Conservation (phyloP, 305 asterid genomes). For the Withania somnifera region DNA sequence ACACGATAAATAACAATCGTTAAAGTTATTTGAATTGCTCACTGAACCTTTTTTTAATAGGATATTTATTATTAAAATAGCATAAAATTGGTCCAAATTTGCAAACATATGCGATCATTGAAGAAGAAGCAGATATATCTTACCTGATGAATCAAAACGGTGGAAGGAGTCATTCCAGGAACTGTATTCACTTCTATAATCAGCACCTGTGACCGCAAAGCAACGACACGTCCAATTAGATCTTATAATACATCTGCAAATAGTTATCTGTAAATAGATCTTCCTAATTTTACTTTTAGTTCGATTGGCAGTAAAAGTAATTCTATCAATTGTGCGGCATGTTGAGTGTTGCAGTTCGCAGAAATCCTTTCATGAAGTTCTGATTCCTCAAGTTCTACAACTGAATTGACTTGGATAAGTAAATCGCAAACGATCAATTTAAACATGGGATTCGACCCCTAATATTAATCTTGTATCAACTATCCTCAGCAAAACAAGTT, state of each 20-base stretch:
- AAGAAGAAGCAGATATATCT: slow-evolving; percentile 2
- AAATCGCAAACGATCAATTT: background rate
- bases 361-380: background rate
- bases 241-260: background rate
- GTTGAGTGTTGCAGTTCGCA: background rate
- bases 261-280: background rate
- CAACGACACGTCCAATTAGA: background rate
- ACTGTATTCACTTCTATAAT: slow-evolving; percentile 82
- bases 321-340: background rate
- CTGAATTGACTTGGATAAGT: background rate
- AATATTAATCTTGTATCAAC: background rate
- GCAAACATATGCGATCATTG: background rate
- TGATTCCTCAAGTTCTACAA: background rate
- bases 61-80: background rate
- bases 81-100: background rate
- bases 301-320: background rate
- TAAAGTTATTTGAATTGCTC: background rate
- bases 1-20: background rate
- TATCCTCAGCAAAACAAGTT: background rate
- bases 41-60: too few relatives aligned
- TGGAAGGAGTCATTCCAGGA: slow-evolving; percentile 96
- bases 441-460: background rate
- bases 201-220: slow-evolving; percentile 42
- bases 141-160: slow-evolving; percentile 89
- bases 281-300: background rate